Evolutionary conservation across 2,329 filamentous ascomycete species (phyloP).

Genomic region (Periconia digitata): DNA sequence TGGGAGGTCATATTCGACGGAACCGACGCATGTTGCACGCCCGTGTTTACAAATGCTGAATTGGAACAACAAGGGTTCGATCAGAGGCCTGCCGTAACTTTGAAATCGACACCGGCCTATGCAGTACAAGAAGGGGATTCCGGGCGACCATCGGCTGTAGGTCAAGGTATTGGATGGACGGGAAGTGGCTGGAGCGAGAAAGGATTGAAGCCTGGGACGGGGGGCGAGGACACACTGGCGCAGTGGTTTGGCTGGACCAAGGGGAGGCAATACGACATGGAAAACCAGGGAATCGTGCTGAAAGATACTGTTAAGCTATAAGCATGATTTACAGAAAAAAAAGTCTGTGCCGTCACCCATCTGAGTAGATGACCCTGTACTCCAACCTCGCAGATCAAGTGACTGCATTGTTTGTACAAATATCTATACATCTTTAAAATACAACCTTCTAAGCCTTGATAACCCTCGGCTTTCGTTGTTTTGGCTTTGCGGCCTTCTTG

Average conservation of each 20-base stretch:
- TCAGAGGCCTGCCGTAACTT: slow-evolving; percentile 68
- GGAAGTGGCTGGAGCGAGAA: slow-evolving; percentile 68
- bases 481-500: slow-evolving; percentile 33
- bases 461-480: slow-evolving; percentile 6
- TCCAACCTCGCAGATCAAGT: neutral
- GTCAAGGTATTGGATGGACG: slow-evolving; percentile 66
- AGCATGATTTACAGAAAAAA: slow-evolving; percentile 2
- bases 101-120: slow-evolving; percentile 69
- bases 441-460: slow-evolving; percentile 25
- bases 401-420: slow-evolving; percentile 20
- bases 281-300: slow-evolving; percentile 38
- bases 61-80: slow-evolving; percentile 67
- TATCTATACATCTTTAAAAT: slow-evolving; percentile 20
- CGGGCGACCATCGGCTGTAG: slow-evolving; percentile 47
- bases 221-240: slow-evolving; percentile 68
- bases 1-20: slow-evolving; percentile 89
- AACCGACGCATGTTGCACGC: slow-evolving; percentile 90
- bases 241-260: slow-evolving; percentile 78
- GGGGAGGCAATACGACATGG: slow-evolving; percentile 70
- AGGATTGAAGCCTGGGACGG: slow-evolving; percentile 65
- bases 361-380: neutral
- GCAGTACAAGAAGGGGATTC: slow-evolving; percentile 58
- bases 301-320: slow-evolving; percentile 47
- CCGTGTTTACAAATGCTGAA: slow-evolving; percentile 75
- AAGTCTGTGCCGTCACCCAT: neutral